Evolutionary conservation across 2,329 filamentous ascomycete species (phyloP).

Genomic region (Pyrenophora graminea): DNA sequence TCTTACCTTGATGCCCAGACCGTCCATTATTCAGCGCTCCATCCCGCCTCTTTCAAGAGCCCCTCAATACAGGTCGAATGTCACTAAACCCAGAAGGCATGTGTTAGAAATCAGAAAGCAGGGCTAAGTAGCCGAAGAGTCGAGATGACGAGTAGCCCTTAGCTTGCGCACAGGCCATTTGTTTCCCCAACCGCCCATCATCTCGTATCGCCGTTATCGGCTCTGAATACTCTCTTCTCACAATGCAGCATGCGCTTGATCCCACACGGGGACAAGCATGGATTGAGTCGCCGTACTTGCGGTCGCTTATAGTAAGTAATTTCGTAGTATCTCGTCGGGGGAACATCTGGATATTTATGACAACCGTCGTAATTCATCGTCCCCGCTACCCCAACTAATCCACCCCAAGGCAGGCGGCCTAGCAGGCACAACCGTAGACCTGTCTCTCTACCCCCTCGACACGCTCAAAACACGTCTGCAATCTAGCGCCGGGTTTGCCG

Average conservation of each 20-base stretch:
- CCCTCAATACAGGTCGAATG: neutral
- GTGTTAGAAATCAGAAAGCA: too few relatives aligned
- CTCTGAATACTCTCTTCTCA: conserved; percentile 7
- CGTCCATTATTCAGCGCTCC: conserved; percentile 21
- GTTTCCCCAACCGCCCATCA: neutral
- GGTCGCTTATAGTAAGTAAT: conserved; percentile 51
- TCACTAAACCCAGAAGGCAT: too few relatives aligned
- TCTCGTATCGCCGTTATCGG: conserved; percentile 9
- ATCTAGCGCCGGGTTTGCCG: conserved; percentile 75
- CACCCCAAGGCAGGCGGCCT: conserved; percentile 73
- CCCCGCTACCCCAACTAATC: neutral
- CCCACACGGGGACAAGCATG: conserved; percentile 33
- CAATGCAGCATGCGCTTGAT: conserved; percentile 40
- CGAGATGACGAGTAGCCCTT: neutral
- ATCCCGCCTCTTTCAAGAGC: neutral
- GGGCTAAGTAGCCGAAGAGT: neutral
- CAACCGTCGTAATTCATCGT: neutral
- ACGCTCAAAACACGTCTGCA: conserved; percentile 98
- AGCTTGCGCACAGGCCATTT: conserved; percentile 32
- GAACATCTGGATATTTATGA: too few relatives aligned
- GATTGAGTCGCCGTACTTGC: conserved; percentile 54
- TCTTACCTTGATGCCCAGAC: conserved; percentile 17
- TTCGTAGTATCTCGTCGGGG: too few relatives aligned
- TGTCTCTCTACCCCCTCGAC: conserved; percentile 96
- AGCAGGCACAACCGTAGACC: conserved; percentile 94